These are phyloP conservation scores for Dissophora globulifera DNA, from an alignment of 192 early-diverging fungal genomes.

Conservation along the genomic window DNA sequence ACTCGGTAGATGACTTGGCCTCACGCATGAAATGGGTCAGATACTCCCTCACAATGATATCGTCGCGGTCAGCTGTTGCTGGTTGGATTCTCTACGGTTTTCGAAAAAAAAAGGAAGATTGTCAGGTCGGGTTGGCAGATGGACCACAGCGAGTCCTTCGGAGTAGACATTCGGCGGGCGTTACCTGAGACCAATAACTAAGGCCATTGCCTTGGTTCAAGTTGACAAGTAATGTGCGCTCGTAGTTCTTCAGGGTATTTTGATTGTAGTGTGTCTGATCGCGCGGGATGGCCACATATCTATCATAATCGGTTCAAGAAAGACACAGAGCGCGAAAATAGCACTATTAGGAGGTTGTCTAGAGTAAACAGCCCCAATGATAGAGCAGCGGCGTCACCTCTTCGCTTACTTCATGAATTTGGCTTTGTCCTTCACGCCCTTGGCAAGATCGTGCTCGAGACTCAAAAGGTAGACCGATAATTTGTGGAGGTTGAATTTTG, in stretches of 20 bases:
- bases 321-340: no score
- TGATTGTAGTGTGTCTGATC: conserved; percentile 12
- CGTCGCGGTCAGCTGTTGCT: conserved; percentile 13
- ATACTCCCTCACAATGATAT: conserved; percentile 25
- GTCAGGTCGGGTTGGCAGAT: background rate
- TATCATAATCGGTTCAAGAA: background rate
- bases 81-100: conserved; percentile 17
- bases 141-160: no score
- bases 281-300: conserved; percentile 32
- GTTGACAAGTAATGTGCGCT: conserved; percentile 1
- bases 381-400: no score
- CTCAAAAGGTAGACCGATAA: conserved; percentile 41
- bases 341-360: background rate
- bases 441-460: conserved; percentile 16
- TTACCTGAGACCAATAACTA: conserved; percentile 22
- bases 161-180: background rate
- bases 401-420: conserved; percentile 34
- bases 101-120: background rate
- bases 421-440: conserved; percentile 25
- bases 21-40: conserved; percentile 30
- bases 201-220: background rate
- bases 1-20: conserved; percentile 28
- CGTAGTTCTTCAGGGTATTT: conserved; percentile 2
- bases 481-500: conserved; percentile 44
- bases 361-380: background rate